phyloP scores from a whole-genome alignment of 208 protist genomes.

The Acanthamoeba sp. region DNA sequence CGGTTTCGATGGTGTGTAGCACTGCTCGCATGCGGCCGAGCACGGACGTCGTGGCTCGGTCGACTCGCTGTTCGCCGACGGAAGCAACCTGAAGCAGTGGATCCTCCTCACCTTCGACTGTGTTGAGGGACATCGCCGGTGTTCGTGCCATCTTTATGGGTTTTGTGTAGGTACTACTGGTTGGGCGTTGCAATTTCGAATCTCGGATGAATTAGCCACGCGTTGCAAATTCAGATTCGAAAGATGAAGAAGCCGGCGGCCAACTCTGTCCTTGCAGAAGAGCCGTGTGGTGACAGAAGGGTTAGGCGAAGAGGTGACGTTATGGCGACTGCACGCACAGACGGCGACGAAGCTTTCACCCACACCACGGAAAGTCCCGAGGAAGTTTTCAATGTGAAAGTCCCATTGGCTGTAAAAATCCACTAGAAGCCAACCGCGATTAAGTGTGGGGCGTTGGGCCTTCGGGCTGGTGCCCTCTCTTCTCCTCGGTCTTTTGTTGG shows the following conservation, averaged over 20 bases:
- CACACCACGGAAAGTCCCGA: constrained; percentile 12
- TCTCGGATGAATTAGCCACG: background rate
- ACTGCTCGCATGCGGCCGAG: background rate
- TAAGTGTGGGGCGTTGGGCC: background rate
- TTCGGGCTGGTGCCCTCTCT: background rate
- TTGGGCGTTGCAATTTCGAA: background rate
- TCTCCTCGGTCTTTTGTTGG: background rate
- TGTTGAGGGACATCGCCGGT: background rate
- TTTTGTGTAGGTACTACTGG: background rate
- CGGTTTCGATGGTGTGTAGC: background rate
- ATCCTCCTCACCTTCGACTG: background rate
- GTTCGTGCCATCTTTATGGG: constrained; percentile 18
- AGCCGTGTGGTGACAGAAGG: too few relatives aligned
- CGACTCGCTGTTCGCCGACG: background rate
- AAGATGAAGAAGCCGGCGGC: background rate
- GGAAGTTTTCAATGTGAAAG: background rate
- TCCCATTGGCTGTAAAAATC: background rate
- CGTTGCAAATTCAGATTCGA: background rate
- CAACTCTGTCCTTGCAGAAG: too few relatives aligned
- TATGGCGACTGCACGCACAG: too few relatives aligned
- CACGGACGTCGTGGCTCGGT: background rate
- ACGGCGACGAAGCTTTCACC: too few relatives aligned
- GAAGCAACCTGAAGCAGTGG: background rate
- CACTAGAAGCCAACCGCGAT: background rate
- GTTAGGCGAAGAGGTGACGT: too few relatives aligned